phyloP scores from a whole-genome alignment of 139 green algal genomes.

The Haematococcus lacustris region DNA sequence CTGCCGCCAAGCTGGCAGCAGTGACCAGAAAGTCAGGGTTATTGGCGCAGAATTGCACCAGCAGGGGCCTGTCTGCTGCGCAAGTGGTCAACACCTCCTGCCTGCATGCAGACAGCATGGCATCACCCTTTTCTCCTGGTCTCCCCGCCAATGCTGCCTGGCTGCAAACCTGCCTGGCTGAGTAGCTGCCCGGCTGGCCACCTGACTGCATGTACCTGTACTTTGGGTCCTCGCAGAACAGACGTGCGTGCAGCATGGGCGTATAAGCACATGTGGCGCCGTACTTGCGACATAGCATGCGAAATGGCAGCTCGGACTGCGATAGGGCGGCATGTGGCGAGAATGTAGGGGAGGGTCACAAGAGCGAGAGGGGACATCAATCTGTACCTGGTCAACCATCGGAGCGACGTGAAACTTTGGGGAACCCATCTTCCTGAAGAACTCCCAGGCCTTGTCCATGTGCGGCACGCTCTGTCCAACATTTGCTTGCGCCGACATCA shows the following conservation, averaged over 20 bases:
- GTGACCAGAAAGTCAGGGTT: constrained; percentile 76
- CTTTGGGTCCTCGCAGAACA: constrained; percentile 64
- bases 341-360: too few relatives aligned
- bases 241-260: constrained; percentile 92
- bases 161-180: not conserved
- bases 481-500: too few relatives aligned
- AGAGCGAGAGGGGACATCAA: too few relatives aligned
- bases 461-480: too few relatives aligned
- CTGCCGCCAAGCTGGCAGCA: constrained; percentile 68
- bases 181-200: not conserved
- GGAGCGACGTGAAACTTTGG: constrained; percentile 75
- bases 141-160: not conserved
- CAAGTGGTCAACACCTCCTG: constrained; percentile 17
- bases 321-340: too few relatives aligned
- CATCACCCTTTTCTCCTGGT: not conserved
- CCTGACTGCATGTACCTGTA: constrained; percentile 54
- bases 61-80: constrained; percentile 71
- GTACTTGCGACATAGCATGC: constrained; percentile 80
- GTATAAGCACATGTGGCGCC: constrained; percentile 90
- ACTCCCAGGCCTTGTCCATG: constrained; percentile 56
- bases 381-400: constrained; percentile 86
- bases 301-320: constrained; percentile 92
- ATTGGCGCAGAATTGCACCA: constrained; percentile 97
- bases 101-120: not conserved
- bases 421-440: constrained; percentile 61